Evolutionary conservation across 2,329 filamentous ascomycete species (phyloP), one percentile per base, ranked within the genome.

Genomic region (Drechmeria coniospora): DNA sequence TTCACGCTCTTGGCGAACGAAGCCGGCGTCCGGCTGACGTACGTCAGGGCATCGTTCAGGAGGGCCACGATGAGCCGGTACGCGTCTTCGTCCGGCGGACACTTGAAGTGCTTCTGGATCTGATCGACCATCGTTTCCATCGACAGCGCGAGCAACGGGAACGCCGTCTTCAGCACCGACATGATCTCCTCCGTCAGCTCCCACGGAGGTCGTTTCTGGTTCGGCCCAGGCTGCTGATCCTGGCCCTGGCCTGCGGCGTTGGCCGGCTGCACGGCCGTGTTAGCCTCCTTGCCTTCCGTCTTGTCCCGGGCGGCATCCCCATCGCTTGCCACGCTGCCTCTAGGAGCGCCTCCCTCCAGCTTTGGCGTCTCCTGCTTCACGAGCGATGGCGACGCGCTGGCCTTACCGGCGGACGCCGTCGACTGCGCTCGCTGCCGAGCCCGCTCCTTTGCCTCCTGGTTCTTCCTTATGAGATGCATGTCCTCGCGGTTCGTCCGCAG

Each of bases 101-200:
- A 95, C 57, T 98, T 98, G 69, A 98, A 98, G 55, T 95, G 79
- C 63, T 95, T 95, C 52, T 90, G 80, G 33, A 98, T 93, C 54
- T 95, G 87, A 48, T 98, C 90, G 17, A 95, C 86, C 84, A 95
- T 98, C 0, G 87, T 93, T 58, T 99, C 90, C 90, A 99, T 95
- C 0, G 87, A 94, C 23, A 95, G 61, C 8, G 92, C 90, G 41
- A 99, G 68, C 12, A 99, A 66, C 15, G 90, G 90, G 63, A 95
- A 98, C 0, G 87, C 86, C 6, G 90, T 95, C 63, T 98, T 95
- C 29, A 98, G 73, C 17, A 84, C 80, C 19, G 84, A 80, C 67
- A 93, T 84, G 34, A 98, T 83, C 49, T 95, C 86, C 41, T 98
- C 90, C 0, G 84, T 87, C 42, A 92, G 77, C 48, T 98, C 90